phyloP scores from a whole-genome alignment of 2,329 filamentous ascomycete genomes.

The Hymenoscyphus linearis region DNA sequence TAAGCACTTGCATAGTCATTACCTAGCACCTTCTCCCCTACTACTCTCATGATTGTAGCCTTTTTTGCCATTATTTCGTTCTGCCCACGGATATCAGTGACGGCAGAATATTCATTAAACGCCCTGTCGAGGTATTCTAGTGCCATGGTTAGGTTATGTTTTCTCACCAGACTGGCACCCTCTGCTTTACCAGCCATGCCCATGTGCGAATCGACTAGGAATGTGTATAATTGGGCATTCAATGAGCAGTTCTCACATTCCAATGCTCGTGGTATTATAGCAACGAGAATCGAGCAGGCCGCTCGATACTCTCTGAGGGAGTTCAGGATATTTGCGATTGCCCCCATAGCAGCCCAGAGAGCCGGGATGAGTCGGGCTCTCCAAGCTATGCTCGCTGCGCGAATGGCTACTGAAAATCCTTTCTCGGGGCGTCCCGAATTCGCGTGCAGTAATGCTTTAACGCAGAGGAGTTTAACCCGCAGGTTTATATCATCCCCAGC shows the following conservation, averaged over 20 bases:
- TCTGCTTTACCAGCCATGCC: slow-evolving; percentile 50
- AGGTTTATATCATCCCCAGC: slow-evolving; percentile 56
- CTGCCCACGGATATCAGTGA: slow-evolving; percentile 54
- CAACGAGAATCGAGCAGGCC: slow-evolving; percentile 50
- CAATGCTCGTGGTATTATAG: slow-evolving; percentile 58
- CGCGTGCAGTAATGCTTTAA: slow-evolving; percentile 58
- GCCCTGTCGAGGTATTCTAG: slow-evolving; percentile 28
- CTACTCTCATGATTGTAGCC: slow-evolving; percentile 54
- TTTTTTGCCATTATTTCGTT: slow-evolving; percentile 63
- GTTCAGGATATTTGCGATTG: slow-evolving; percentile 52
- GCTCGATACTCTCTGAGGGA: slow-evolving; percentile 55
- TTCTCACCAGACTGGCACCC: slow-evolving; percentile 34
- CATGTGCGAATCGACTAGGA: slow-evolving; percentile 59
- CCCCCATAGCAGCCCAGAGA: slow-evolving; percentile 55
- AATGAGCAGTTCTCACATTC: slow-evolving; percentile 54
- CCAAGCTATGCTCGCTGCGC: slow-evolving; percentile 59
- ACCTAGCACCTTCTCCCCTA: slow-evolving; percentile 49
- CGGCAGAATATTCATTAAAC: slow-evolving; percentile 46
- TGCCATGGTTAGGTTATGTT: slow-evolving; percentile 42
- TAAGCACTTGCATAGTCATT: slow-evolving; percentile 52
- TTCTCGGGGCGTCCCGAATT: slow-evolving; percentile 54
- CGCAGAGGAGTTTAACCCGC: slow-evolving; percentile 53
- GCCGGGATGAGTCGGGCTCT: slow-evolving; percentile 52
- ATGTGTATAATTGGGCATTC: slow-evolving; percentile 51
- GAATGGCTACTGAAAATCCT: slow-evolving; percentile 60